Base-by-base conservation (phyloP, 108 stramenopile genomes). In the Bacterosira constricta region DNA sequence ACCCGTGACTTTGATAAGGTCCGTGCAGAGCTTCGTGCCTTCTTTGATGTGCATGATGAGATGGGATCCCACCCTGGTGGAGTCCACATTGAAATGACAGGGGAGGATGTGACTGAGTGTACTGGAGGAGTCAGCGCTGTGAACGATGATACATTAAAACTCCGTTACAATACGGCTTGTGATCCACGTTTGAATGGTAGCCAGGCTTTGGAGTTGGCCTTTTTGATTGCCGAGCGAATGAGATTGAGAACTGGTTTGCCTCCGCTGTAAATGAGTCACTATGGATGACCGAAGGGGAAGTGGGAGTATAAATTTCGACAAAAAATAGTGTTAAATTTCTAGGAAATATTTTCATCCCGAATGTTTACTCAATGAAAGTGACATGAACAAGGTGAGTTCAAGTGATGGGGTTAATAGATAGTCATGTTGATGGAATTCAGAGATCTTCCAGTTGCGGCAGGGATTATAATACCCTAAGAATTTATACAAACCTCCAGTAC, bases 61-160 rank as follows among this genome's bases (percentile, higher is more conserved):
- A 96, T 98, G 94, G 98, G 97, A 58, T 94, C 91, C 25, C 97
- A 97, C 76, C 93, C 98, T 26, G 98, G 98, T 32, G 99, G 99
- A 61, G 96, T 99, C 32, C 97, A 98, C 59, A 49, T 98, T 51
- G 97, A 98, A 79, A 94, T 97, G 96, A 97, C 98, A 9, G 98
- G 98, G 30, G 93, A 98, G 67, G 92, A 98, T 85, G 99, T 99
- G 18, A 99, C 98, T 3, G 99, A 99, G 82, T 99, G 99, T 77
- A 89, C 92, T 31, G 99, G 99, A 50, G 99, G 99, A 47, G 42
- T 96, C 34, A 78, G 85, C 41, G 86, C 78, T 66, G 93, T 98
- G 17, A 92, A 86, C 41, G 96, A 97, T 71, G 75, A 85, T 13
- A 83, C 87, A 36, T 72, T 96, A 66, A 75, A 49, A 35, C 80